Conservation (phyloP, 257 asterid species). For the Capsicum pubescens region DNA sequence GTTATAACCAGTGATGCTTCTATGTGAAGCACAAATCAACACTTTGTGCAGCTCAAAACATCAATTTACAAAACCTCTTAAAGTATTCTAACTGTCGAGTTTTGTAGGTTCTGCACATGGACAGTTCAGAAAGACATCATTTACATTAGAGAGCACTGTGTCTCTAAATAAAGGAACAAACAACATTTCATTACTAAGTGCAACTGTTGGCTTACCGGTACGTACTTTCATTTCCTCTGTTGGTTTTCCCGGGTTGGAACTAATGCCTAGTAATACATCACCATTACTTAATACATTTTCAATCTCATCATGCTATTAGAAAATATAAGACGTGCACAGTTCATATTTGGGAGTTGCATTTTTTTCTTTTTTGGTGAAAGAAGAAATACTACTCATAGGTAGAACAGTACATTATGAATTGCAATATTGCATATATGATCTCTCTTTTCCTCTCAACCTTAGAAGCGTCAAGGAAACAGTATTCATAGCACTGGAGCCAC, state of each 20-base stretch:
- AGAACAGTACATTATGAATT: neutral
- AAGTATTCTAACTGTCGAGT: neutral
- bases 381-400: neutral
- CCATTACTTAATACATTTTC: neutral
- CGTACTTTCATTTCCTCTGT: conserved; percentile 9
- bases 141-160: conserved; percentile 43
- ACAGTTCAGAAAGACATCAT: conserved; percentile 39
- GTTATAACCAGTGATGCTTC: conserved; percentile 14
- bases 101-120: conserved; percentile 73
- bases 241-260: neutral
- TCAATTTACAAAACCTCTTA: conserved; percentile 15
- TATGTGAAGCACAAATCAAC: conserved; percentile 16
- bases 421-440: neutral
- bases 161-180: conserved; percentile 55
- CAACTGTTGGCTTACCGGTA: conserved; percentile 86
- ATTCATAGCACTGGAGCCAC: neutral
- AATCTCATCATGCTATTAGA: neutral
- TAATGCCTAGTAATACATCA: neutral
- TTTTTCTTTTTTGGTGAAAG: neutral
- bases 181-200: conserved; percentile 75
- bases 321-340: conserved; percentile 5
- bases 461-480: neutral
- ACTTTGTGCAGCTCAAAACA: conserved; percentile 12
- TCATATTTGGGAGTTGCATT: neutral
- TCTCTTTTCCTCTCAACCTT: neutral